A percentile compares a stretch with the other conserved stretches of the same genome.
phyloP scores from a whole-genome alignment of 1,284 basidiomycete genomes.

The Takashimella tepidaria region DNA sequence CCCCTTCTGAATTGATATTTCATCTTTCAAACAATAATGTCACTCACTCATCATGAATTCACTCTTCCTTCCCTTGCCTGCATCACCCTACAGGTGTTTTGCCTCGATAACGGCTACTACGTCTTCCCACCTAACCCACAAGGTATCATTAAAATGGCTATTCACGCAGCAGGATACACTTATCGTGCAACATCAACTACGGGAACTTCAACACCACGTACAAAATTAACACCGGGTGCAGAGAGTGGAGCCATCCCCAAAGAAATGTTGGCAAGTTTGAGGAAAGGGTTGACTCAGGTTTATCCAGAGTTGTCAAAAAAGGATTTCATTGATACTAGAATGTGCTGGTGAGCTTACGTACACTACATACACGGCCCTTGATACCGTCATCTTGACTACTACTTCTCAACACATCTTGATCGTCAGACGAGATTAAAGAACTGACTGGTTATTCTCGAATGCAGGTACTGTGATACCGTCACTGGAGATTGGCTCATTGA shows the following conservation, averaged over 20 bases:
- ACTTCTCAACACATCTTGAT: neutral
- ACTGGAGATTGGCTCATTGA: conserved; percentile 52
- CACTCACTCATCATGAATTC: too few species aligned
- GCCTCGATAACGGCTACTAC: conserved; percentile 48
- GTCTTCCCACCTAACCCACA: conserved; percentile 49
- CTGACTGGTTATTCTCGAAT: conserved; percentile 1
- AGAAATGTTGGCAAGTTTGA: conserved; percentile 29
- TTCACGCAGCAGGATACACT: conserved; percentile 48
- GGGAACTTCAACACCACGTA: conserved; percentile 42
- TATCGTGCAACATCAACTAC: conserved; percentile 20
- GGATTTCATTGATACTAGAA: conserved; percentile 40
- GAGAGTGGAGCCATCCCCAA: conserved; percentile 41
- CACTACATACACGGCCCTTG: neutral
- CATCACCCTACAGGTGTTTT: conserved; percentile 35
- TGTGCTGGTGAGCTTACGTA: conserved; percentile 36
- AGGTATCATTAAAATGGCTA: conserved; percentile 50
- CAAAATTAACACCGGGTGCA: conserved; percentile 41
- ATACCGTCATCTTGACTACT: conserved; percentile 5
- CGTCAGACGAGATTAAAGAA: too few species aligned
- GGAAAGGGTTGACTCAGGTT: conserved; percentile 28
- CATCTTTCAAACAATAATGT: neutral
- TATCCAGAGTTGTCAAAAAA: conserved; percentile 45
- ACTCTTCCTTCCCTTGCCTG: neutral
- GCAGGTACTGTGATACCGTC: conserved; percentile 48
- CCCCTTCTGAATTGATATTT: neutral